Base-by-base conservation (phyloP, 345 rosid genomes). In the Populus nigra region DNA sequence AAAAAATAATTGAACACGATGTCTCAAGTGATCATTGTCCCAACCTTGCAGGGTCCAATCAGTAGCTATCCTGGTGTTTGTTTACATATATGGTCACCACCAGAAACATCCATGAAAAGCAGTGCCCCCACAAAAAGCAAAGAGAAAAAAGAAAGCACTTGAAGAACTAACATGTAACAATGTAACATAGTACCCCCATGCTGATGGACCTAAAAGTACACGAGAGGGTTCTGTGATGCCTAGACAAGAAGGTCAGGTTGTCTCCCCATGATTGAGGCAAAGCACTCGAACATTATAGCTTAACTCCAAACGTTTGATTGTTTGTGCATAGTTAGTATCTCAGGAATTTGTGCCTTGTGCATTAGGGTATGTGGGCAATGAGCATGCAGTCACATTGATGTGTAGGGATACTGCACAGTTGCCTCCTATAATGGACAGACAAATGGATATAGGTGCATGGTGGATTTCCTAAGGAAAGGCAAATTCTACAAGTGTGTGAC, bases 151-250 rank as follows among this genome's bases (percentile, higher is more conserved):
- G 29, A 77, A 5, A 2, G 20, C 75, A 62, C 53, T 29, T 77
- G 74, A 77, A 69, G 74, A 77, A 69, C 71, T n/a, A 63, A n/a
- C 49, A 3, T 23, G 13, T 13, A 55, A 55, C 23, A 62, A 70
- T 72, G 80, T 63, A 73, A 82, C 74, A 71, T 77, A 82, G 80
- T 78, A 82, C 83, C 73, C 80, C 79, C 47, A 71, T 47, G n/a
- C 71, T 84, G 73, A 79, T 73, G 83, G 78, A 82, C 41, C 27
- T 71, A 66, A 25, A 83, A 84, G 85, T 79, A 78, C 85, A 72
- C 50, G 43, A 55, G 72, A 38, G 78, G 53, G 66, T 61, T 81
- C 68, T 47, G 77, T 74, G 84, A 85, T 57, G 27, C 79, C 78
- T 72, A 68, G 73, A 50, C 7, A 31, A 43, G 77, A 71, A 73